Evolutionary conservation across 192 early-diverging fungal genomes (phyloP), one percentile per base, ranked within the genome.

Genomic region (Funneliformis geosporum): DNA sequence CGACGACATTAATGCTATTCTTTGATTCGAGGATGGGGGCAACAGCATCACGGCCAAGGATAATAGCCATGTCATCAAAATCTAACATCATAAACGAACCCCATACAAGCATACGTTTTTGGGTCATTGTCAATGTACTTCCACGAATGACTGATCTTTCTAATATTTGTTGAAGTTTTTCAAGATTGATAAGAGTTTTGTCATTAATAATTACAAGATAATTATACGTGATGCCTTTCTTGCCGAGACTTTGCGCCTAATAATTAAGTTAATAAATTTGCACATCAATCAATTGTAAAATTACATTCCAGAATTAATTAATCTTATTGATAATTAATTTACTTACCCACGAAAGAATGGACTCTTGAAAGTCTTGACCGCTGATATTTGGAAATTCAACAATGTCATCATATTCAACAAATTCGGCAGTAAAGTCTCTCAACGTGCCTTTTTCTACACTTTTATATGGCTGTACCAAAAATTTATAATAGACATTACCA

Each of bases 381-480:
- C 18, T 28, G 78, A 80, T 65, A 69, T 73, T 60, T 72, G 81
- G 62, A 40, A 43, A 59, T 76, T 86, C 82, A 4, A 76, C 78
- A 27, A 81, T 40, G 67, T 90, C 89, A 43, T 84, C 81, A 81
- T 78, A 90, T 78, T 90, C 89, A 79, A 89, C 89, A 8, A 82
- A 82, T 73, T 90, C 89, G 10, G 83, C 83, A 38, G 84, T 81
- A 61, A 89, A 69, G 61, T 79, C 75, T 70, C 85, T 60, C 64
- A 79, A 64, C 43, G 59, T 65, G 28, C 62, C 42, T 64, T 88
- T 60, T 0, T 23, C 9, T 43, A 71, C 10, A 60, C 55, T 77
- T 25, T 38, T 33, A 83, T 81, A 80, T 8, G 79, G 79, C 0
- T 80, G 62, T 2, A 88, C 72, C 76, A 85, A 87, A 60, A 88